phyloP scores from a whole-genome alignment of 179 eudicot genomes.

The Beta corolliflora region DNA sequence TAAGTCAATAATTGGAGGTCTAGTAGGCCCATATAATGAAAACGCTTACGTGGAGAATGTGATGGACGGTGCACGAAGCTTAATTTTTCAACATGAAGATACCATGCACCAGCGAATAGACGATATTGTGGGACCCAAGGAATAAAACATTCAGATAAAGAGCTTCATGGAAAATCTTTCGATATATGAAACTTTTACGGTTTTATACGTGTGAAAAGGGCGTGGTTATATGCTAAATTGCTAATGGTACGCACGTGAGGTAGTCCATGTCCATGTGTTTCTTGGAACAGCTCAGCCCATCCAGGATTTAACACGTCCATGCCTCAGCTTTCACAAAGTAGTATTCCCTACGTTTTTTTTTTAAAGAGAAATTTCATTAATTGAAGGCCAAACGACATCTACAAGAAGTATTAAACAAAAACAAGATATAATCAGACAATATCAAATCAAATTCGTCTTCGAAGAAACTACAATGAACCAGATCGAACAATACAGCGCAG shows the following conservation, averaged over 20 bases:
- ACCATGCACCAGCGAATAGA: not conserved
- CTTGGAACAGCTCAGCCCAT: not conserved
- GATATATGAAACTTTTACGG: not conserved
- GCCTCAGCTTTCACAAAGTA: not conserved
- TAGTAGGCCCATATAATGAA: not conserved
- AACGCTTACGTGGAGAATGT: not conserved
- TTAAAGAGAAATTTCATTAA: no score
- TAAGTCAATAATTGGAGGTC: not conserved
- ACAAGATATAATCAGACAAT: no score
- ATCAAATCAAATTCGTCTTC: no score
- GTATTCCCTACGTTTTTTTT: no score
- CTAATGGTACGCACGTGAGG: not conserved
- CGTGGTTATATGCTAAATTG: not conserved
- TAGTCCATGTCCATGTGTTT: not conserved
- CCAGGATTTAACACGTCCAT: conserved; percentile 6
- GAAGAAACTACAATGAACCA: no score
- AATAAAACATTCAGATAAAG: no score
- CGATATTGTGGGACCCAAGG: conserved; percentile 4
- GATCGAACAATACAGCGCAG: no score
- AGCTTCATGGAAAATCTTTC: not conserved
- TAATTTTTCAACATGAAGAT: no score
- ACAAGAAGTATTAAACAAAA: no score
- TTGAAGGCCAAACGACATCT: no score
- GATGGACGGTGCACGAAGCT: conserved; percentile 18
- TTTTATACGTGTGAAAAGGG: not conserved